A percentile compares a stretch with the other conserved stretches of the same genome.
These are phyloP conservation scores for Ophiocordyceps camponoti-leonardi DNA, from an alignment of 2,329 filamentous ascomycete genomes.

Conservation along the genomic window DNA sequence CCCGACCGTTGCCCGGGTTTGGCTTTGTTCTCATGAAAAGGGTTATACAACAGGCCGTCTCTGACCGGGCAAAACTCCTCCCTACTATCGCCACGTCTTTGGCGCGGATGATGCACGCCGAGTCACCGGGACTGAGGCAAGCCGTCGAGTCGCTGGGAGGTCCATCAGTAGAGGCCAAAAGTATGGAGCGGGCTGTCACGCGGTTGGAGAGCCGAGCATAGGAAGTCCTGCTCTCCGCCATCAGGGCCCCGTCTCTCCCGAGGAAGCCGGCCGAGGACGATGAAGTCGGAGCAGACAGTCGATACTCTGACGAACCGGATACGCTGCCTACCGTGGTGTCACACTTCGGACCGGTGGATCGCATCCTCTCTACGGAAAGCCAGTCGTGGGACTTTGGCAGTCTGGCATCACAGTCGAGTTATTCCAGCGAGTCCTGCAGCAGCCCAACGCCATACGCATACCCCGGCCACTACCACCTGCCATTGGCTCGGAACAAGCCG, in stretches of 20 bases:
- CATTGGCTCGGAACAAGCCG: not conserved
- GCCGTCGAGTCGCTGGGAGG: slow-evolving; percentile 7
- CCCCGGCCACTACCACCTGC: not conserved
- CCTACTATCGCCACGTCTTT: slow-evolving; percentile 13
- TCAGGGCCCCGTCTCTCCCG: slow-evolving; percentile 3
- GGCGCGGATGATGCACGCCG: slow-evolving; percentile 14
- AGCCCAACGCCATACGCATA: not conserved
- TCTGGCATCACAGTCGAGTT: slow-evolving; percentile 1
- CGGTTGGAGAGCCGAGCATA: slow-evolving; percentile 5
- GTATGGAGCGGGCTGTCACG: not conserved
- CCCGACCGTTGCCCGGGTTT: not conserved
- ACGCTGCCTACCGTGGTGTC: not conserved
- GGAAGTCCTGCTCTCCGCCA: slow-evolving; percentile 9
- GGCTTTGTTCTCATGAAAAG: not conserved
- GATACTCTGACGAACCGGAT: not conserved
- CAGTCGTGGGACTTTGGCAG: not conserved
- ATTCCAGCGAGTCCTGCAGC: slow-evolving; percentile 1
- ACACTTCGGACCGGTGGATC: not conserved
- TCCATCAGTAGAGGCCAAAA: not conserved
- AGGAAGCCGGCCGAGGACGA: not conserved
- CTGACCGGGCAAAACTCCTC: slow-evolving; percentile 10
- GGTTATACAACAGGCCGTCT: slow-evolving; percentile 7
- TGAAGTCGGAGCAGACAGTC: not conserved
- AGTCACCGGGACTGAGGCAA: slow-evolving; percentile 16
- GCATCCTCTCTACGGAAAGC: not conserved